These are phyloP conservation scores for Auriscalpium vulgare DNA, from an alignment of 768 basidiomycete genomes.

Conservation along the genomic window DNA sequence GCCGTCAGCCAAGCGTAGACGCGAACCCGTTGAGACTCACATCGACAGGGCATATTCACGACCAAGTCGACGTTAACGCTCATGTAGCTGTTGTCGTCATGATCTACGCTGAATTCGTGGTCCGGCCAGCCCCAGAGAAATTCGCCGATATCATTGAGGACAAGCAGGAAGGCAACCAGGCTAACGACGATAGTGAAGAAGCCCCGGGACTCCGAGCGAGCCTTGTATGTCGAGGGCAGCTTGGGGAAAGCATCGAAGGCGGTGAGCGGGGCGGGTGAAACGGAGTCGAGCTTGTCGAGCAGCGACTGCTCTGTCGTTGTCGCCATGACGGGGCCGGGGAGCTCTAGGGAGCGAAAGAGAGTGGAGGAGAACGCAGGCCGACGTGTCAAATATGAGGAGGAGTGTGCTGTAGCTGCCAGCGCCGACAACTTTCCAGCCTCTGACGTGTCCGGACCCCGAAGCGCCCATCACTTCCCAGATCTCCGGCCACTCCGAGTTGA, in stretches of 20 bases:
- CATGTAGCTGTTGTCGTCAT: slow-evolving; percentile 49
- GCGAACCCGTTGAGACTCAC: slow-evolving; percentile 40
- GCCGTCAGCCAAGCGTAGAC: not conserved
- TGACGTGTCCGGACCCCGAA: not conserved
- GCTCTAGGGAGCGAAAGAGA: slow-evolving; percentile 55
- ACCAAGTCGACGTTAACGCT: slow-evolving; percentile 88
- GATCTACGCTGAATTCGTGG: slow-evolving; percentile 83
- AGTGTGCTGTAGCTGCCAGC: not conserved
- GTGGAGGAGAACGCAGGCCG: slow-evolving; percentile 45
- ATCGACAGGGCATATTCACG: slow-evolving; percentile 88
- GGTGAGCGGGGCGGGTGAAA: slow-evolving; percentile 21
- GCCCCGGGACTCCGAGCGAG: slow-evolving; percentile 15
- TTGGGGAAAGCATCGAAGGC: slow-evolving; percentile 35
- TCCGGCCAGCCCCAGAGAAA: slow-evolving; percentile 93
- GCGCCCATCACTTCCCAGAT: no score
- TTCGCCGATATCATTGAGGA: slow-evolving; percentile 85
- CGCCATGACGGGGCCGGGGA: slow-evolving; percentile 50
- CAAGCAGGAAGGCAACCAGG: slow-evolving; percentile 58
- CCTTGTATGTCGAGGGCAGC: slow-evolving; percentile 29
- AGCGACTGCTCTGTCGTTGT: slow-evolving; percentile 7
- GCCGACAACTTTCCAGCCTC: no score
- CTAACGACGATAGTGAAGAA: slow-evolving; percentile 51
- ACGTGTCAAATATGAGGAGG: not conserved
- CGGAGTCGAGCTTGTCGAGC: slow-evolving; percentile 20
- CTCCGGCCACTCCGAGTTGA: slow-evolving; percentile 44